A percentile compares a stretch with the other conserved stretches of the same genome.
These are phyloP conservation scores for Coffea canephora DNA, from an alignment of 257 asterid genomes.

Conservation along the genomic window DNA sequence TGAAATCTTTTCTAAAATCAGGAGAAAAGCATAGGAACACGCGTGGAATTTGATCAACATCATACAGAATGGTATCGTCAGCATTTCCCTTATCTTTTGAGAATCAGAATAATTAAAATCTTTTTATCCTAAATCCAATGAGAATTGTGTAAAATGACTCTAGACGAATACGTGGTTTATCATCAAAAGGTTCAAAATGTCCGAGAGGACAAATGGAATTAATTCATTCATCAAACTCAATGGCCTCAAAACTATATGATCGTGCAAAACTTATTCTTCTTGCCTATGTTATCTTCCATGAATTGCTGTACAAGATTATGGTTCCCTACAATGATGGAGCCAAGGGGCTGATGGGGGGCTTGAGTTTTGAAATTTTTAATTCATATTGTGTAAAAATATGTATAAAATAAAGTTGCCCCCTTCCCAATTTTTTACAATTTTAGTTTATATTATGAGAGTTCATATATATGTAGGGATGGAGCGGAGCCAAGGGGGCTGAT, in stretches of 20 bases:
- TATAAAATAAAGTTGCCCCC: too few relatives aligned
- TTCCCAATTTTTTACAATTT: too few relatives aligned
- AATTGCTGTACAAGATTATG: background rate
- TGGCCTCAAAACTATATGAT: background rate
- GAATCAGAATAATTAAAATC: conserved; percentile 6
- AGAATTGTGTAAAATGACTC: background rate
- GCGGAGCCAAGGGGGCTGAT: too few relatives aligned
- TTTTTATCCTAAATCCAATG: conserved; percentile 1
- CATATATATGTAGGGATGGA: too few relatives aligned
- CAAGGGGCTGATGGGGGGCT: too few relatives aligned
- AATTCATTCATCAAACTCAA: background rate
- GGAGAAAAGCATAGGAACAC: background rate
- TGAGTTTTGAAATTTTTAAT: too few relatives aligned
- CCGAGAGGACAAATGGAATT: conserved; percentile 5
- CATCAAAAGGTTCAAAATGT: background rate
- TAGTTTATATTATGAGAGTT: too few relatives aligned
- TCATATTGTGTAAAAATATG: too few relatives aligned
- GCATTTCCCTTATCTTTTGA: conserved; percentile 14
- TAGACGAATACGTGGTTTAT: background rate
- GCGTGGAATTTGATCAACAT: conserved; percentile 6
- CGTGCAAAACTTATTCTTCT: conserved; percentile 16
- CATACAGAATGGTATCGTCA: conserved; percentile 10
- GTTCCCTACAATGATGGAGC: background rate
- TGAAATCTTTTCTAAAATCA: background rate
- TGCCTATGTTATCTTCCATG: background rate